phyloP scores from a whole-genome alignment of 176 grass and related monocot species.

The Hsuehochloa calcarea region DNA sequence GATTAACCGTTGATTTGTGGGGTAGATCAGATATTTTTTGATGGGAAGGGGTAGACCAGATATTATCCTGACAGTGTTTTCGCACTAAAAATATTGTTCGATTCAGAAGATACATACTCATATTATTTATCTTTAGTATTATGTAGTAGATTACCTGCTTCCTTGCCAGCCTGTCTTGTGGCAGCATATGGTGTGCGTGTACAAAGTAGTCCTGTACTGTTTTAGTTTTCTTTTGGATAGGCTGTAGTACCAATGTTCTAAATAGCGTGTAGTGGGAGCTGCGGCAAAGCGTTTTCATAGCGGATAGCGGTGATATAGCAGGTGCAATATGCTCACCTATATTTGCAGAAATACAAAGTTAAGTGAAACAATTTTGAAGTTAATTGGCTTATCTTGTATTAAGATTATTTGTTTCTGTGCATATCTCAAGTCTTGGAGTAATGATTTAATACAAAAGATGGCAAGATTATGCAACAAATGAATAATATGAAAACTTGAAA shows the following conservation, averaged over 20 bases:
- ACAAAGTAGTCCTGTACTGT: background rate
- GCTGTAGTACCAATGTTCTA: background rate
- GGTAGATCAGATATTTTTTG: background rate
- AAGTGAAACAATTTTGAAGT: too few species aligned
- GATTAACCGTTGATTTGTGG: background rate
- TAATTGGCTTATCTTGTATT: too few species aligned
- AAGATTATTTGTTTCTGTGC: too few species aligned
- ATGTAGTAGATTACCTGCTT: background rate
- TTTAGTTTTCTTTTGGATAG: background rate
- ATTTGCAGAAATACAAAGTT: too few species aligned
- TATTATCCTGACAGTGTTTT: background rate
- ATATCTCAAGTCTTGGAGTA: too few species aligned
- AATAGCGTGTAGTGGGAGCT: too few species aligned
- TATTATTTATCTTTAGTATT: background rate
- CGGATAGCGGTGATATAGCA: too few species aligned
- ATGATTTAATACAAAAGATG: too few species aligned
- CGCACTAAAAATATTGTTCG: background rate
- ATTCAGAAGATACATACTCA: background rate
- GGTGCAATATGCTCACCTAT: too few species aligned
- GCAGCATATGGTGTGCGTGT: background rate
- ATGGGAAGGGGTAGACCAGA: background rate
- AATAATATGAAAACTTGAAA: too few species aligned
- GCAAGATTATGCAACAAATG: too few species aligned
- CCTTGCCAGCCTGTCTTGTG: slow-evolving; percentile 19
- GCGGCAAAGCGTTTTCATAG: too few species aligned